Percentiles rank a stretch among this genome's conserved stretches.
Evolutionary conservation across 352 stramenopile species (phyloP).

Genomic region (Phytophthora syringae): DNA sequence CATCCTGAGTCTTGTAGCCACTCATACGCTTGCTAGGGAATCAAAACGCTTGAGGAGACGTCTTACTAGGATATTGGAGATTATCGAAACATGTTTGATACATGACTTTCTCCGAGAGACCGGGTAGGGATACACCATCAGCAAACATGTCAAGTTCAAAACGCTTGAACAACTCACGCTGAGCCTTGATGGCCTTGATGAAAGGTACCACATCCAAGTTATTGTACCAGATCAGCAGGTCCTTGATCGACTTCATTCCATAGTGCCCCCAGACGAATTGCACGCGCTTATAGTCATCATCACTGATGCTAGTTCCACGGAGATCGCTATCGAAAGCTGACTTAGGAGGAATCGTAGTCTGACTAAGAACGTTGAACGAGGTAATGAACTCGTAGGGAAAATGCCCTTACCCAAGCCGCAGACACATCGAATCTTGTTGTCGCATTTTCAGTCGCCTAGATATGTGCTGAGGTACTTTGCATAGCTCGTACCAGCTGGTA

Average conservation of each 20-base stretch:
- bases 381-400: constrained; percentile 39
- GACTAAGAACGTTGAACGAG: constrained; percentile 25
- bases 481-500: constrained; percentile 36
- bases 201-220: constrained; percentile 48
- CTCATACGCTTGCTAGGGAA: constrained; percentile 20
- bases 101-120: constrained; percentile 31
- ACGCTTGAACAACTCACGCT: constrained; percentile 21
- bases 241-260: constrained; percentile 27
- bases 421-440: constrained; percentile 33
- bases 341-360: constrained; percentile 26
- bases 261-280: constrained; percentile 38
- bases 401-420: constrained; percentile 20
- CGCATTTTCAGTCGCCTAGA: constrained; percentile 37
- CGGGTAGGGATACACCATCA: constrained; percentile 23
- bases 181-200: constrained; percentile 16
- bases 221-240: constrained; percentile 28
- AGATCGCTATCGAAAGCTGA: constrained; percentile 30
- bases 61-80: not conserved
- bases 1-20: constrained; percentile 34
- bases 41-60: constrained; percentile 14
- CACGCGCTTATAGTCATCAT: constrained; percentile 37
- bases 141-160: constrained; percentile 32
- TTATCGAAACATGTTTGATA: constrained; percentile 33
- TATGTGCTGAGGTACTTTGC: constrained; percentile 36
- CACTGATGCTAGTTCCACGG: constrained; percentile 13